A percentile compares a stretch with the other conserved stretches of the same genome.
These are phyloP conservation scores for Colletotrichum paranaense DNA, from an alignment of 2,329 filamentous ascomycete species.

Conservation along the genomic window DNA sequence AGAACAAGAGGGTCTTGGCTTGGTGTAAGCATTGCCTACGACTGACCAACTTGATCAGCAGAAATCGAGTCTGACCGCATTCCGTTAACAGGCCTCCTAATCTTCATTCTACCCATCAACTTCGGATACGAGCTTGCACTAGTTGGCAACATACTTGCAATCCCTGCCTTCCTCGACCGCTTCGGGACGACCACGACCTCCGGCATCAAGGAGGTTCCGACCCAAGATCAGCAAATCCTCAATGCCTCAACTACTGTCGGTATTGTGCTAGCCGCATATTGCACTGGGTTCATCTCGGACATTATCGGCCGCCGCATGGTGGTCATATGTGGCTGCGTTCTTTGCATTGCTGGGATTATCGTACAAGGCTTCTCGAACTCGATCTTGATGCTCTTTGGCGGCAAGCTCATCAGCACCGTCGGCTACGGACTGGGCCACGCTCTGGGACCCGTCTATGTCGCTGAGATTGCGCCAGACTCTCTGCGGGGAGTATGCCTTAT, in stretches of 20 bases:
- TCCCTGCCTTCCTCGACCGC: background rate
- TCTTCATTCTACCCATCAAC: slow-evolving; percentile 26
- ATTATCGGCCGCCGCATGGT: slow-evolving; percentile 26
- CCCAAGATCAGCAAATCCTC: slow-evolving; percentile 12
- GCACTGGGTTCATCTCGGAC: slow-evolving; percentile 15
- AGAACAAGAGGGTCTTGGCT: background rate
- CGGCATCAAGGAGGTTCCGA: background rate
- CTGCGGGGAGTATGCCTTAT: slow-evolving; percentile 30
- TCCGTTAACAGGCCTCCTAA: background rate
- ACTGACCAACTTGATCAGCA: background rate
- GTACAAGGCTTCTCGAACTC: slow-evolving; percentile 29
- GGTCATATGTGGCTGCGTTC: slow-evolving; percentile 6
- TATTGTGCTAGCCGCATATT: slow-evolving; percentile 26
- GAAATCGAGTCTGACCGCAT: background rate
- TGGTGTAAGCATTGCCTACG: background rate
- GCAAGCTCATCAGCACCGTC: slow-evolving; percentile 28
- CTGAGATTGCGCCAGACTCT: slow-evolving; percentile 31
- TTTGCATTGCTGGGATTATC: slow-evolving; percentile 26
- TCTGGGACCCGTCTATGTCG: slow-evolving; percentile 36
- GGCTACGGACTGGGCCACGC: slow-evolving; percentile 29
- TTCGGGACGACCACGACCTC: slow-evolving; percentile 2
- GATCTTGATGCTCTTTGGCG: slow-evolving; percentile 26
- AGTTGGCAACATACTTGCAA: slow-evolving; percentile 18
- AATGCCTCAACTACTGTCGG: slow-evolving; percentile 14
- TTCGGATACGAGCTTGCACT: slow-evolving; percentile 20